Conservation (phyloP, 768 basidiomycete genomes). For the Leccinum uliginosum region DNA sequence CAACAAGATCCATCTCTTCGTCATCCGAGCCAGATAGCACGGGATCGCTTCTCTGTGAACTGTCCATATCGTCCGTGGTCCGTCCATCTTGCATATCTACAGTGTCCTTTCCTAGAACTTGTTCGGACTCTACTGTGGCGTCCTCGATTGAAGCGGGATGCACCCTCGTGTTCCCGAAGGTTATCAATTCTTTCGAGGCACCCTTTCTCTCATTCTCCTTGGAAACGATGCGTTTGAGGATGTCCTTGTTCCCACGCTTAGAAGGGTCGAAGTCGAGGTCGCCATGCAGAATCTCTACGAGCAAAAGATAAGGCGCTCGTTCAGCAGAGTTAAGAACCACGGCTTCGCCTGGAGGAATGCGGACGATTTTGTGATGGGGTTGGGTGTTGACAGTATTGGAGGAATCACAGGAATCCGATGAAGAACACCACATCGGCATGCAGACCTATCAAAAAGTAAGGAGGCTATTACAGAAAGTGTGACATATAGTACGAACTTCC, state of each 20-base stretch:
- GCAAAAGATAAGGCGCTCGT: conserved; percentile 86
- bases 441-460: conserved; percentile 52
- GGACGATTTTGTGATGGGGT: conserved; percentile 91
- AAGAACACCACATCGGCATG: conserved; percentile 84
- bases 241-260: conserved; percentile 79
- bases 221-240: conserved; percentile 69
- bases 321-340: conserved; percentile 98
- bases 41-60: conserved; percentile 20
- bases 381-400: conserved; percentile 37
- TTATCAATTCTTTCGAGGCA: conserved; percentile 51
- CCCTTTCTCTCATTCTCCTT: conserved; percentile 63
- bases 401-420: conserved; percentile 53
- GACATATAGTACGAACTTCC: conserved; percentile 53
- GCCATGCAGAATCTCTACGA: conserved; percentile 84
- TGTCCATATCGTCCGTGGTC: conserved; percentile 6
- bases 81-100: conserved; percentile 22
- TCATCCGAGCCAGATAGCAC: conserved; percentile 39
- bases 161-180: conserved; percentile 32
- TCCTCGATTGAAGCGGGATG: conserved; percentile 19
- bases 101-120: conserved; percentile 28
- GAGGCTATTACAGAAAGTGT: background rate
- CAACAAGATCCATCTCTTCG: conserved; percentile 95
- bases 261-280: conserved; percentile 91
- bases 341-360: conserved; percentile 95
- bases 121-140: conserved; percentile 27